A percentile compares a stretch with the other conserved stretches of the same genome.
phyloP scores from a whole-genome alignment of 202 grass and related monocot species.

The Eragrostis tef region DNA sequence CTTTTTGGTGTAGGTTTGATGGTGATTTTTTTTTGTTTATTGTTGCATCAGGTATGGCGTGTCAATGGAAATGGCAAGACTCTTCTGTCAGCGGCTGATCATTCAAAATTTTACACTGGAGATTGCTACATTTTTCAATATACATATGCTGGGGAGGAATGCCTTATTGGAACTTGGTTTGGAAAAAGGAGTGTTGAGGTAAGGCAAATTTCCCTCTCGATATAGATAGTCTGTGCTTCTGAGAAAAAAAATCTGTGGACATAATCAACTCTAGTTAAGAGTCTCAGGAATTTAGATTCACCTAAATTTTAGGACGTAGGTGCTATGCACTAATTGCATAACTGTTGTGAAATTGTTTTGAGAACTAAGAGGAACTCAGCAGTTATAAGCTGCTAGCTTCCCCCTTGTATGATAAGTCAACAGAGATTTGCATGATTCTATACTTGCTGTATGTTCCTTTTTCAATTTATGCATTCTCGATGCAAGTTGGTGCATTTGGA shows the following conservation, averaged over 20 bases:
- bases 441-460: not conserved
- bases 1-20: constrained; percentile 28
- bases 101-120: constrained; percentile 87
- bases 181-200: constrained; percentile 88
- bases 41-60: constrained; percentile 78
- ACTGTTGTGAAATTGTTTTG: constrained; percentile 14
- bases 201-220: constrained; percentile 22
- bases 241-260: not conserved
- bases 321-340: constrained; percentile 20
- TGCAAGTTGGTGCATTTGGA: constrained; percentile 8
- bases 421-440: not conserved
- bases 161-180: constrained; percentile 95
- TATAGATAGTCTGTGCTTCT: too few relatives aligned
- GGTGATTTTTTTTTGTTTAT: constrained; percentile 38
- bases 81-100: constrained; percentile 64
- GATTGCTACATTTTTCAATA: constrained; percentile 99
- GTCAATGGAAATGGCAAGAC: constrained; percentile 78
- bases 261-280: constrained; percentile 25
- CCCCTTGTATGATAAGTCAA: not conserved
- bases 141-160: constrained; percentile 82
- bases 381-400: not conserved
- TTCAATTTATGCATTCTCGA: not conserved
- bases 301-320: constrained; percentile 16
- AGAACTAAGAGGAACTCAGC: constrained; percentile 17
- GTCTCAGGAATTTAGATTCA: constrained; percentile 25